A percentile compares a stretch with the other conserved stretches of the same genome.
Evolutionary conservation across 164 flowering plant genomes (phyloP).

Genomic region (Umbellularia californica): DNA sequence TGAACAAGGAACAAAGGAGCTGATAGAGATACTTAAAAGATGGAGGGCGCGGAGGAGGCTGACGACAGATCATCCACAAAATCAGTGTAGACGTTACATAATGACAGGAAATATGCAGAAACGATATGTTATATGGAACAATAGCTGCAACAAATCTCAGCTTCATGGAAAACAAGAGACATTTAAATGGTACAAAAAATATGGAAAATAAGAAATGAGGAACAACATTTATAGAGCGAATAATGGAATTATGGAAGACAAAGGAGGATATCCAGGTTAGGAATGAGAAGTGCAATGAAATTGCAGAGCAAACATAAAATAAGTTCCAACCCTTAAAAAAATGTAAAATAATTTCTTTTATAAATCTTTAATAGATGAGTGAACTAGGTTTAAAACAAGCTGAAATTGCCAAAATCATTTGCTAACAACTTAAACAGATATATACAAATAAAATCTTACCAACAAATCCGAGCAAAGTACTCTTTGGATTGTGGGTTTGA

Average conservation of each 20-base stretch:
- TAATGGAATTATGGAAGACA: no score
- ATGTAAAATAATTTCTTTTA: no score
- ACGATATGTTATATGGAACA: neutral
- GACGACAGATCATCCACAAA: neutral
- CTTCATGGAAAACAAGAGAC: neutral
- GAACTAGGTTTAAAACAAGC: neutral
- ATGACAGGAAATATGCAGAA: neutral
- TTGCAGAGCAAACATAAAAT: no score
- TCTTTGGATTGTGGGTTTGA: conserved; percentile 72
- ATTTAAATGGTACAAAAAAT: neutral
- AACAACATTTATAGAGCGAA: neutral
- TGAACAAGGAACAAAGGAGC: no score
- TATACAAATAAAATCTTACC: conserved; percentile 41
- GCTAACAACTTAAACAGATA: neutral
- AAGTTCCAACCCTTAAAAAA: no score
- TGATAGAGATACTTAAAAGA: no score
- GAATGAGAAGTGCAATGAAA: neutral
- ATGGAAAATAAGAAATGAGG: neutral
- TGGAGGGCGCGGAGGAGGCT: neutral
- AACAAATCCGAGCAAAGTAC: conserved; percentile 74
- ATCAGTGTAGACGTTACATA: neutral
- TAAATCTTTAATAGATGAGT: neutral
- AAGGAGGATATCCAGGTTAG: neutral
- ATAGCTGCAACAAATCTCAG: neutral
- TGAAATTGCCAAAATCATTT: neutral